These are phyloP conservation scores for Phoma sp. DNA, from an alignment of 2,329 filamentous ascomycete genomes.

Conservation along the genomic window DNA sequence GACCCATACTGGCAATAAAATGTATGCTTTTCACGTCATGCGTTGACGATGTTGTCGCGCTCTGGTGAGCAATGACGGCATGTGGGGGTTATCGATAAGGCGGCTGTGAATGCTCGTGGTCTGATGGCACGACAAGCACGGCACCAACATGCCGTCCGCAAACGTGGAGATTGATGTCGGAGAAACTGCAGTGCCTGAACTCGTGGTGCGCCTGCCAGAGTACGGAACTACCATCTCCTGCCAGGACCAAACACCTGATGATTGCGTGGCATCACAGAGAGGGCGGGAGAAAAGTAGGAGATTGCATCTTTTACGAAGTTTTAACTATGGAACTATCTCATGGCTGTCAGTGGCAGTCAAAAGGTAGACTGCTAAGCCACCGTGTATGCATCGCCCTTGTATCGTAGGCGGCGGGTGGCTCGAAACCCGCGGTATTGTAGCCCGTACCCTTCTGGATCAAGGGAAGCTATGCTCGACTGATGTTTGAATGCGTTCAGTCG, in stretches of 20 bases:
- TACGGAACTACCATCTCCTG: neutral
- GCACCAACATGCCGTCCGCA: no score
- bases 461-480: neutral
- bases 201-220: neutral
- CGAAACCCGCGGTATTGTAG: neutral
- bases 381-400: conserved; percentile 4
- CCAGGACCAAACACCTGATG: neutral
- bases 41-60: neutral
- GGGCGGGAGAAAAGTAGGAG: neutral
- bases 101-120: neutral
- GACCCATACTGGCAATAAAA: conserved; percentile 34
- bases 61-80: conserved; percentile 9
- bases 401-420: neutral
- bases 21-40: neutral
- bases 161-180: no score
- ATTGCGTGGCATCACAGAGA: neutral
- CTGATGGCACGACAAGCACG: neutral
- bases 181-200: neutral
- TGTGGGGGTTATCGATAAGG: conserved; percentile 19
- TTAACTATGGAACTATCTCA: conserved; percentile 7
- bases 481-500: neutral
- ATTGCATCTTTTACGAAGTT: neutral
- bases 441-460: neutral
- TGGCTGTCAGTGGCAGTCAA: conserved; percentile 11
- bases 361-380: conserved; percentile 23